Evolutionary conservation across 2,329 filamentous ascomycete species (phyloP), one percentile per base, ranked within the genome.

Genomic region (Colletotrichum cuscutae): DNA sequence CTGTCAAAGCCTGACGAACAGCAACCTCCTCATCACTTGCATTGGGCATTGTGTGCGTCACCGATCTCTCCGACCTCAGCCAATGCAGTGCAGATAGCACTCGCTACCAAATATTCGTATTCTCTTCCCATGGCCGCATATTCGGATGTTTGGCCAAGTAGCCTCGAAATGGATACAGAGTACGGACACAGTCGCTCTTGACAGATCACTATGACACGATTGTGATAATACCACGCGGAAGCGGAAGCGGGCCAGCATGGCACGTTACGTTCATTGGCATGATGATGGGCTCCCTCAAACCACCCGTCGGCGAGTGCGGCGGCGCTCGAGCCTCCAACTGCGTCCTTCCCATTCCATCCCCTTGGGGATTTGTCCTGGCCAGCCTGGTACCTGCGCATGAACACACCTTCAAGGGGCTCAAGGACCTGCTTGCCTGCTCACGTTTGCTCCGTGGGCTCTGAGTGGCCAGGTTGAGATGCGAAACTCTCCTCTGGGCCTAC

Each of bases 1-100:
- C 71, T 66, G 53, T 73, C 57, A 69, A 63, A 61, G 56, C 72
- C 70, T 74, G 64, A 54, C 69, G 53, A 54, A 13, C 32, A 70
- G 46, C 53, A 65, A 19, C 59, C 30, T 37, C 30, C 57, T 37
- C n/a, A 49, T 65, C 67, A 57, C 70, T 57, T 71, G 42, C 46
- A 64, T 72, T 69, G 60, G 56, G 54, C 66, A 49, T 66, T 56
- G 54, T 35, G 46, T 64, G 30, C 61, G 26, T 66, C 67, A 71
- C 67, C 61, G 35, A 26, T 63, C 24, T 52, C 19, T 53, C 53
- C 15, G 42, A 9, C 4, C 24, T 54, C 30, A 28, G 58, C 13
- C 32, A 22, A 49, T 59, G 42, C 59, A 28, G 30, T 24, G 59
- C 54, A n/a, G 66, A 65, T 49, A 46, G 46, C 19, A 13, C 52